Evolutionary conservation across 257 asterid species (phyloP).

Genomic region (Solanum ossicruentum): DNA sequence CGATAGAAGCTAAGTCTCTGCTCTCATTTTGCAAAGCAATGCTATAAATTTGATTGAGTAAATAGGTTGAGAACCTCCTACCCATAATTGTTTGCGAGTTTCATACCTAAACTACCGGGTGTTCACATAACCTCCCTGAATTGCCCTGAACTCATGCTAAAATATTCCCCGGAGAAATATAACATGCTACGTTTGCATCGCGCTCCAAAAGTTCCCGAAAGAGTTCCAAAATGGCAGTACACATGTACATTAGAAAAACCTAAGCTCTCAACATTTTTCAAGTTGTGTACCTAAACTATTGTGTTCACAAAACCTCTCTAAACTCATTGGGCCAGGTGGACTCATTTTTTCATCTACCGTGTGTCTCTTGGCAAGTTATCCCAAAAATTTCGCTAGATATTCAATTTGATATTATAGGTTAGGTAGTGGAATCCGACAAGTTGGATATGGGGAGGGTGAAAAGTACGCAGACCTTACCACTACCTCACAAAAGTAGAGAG

Average conservation of each 20-base stretch:
- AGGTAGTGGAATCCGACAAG: too few relatives aligned
- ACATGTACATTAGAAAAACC: not conserved
- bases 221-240: not conserved
- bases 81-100: not conserved
- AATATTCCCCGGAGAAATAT: not conserved
- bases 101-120: not conserved
- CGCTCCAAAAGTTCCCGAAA: not conserved
- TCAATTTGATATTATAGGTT: not conserved
- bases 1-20: not conserved
- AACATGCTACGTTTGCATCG: not conserved
- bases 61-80: not conserved
- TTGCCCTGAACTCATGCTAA: not conserved
- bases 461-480: too few relatives aligned
- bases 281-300: not conserved
- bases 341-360: not conserved
- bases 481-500: too few relatives aligned
- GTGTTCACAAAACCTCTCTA: not conserved
- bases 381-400: not conserved
- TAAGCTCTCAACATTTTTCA: not conserved
- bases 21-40: not conserved
- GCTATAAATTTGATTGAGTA: not conserved
- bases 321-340: not conserved
- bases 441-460: too few relatives aligned
- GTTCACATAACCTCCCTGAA: not conserved
- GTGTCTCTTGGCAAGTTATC: not conserved